Evolutionary conservation across 2,329 filamentous ascomycete genomes (phyloP).

Genomic region (Pseudocercospora musae): DNA sequence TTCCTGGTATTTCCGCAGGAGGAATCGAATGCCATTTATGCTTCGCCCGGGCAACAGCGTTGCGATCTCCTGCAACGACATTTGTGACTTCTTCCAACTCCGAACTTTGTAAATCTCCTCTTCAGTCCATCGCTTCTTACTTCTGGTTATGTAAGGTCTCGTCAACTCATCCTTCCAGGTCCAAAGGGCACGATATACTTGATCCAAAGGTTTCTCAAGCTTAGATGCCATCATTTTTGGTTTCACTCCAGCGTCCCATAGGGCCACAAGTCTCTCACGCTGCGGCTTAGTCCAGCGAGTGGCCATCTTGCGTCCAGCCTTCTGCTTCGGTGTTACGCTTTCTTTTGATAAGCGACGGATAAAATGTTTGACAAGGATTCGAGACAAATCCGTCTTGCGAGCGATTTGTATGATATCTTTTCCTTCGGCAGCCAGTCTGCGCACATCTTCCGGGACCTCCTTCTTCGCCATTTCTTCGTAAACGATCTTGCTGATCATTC

Average conservation of each 20-base stretch:
- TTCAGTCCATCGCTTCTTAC: neutral
- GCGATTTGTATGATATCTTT: neutral
- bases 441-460: neutral
- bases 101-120: neutral
- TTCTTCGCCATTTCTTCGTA: neutral
- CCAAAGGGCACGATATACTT: neutral
- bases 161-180: neutral
- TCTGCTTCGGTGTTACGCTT: neutral
- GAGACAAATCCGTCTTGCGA: neutral
- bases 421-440: neutral
- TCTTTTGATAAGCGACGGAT: neutral
- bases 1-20: neutral
- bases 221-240: neutral
- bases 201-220: neutral
- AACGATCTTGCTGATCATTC: neutral
- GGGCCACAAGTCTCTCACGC: neutral
- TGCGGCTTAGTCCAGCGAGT: neutral
- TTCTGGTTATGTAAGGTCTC: neutral
- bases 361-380: neutral
- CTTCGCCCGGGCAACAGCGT: neutral
- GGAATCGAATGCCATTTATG: neutral
- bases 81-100: neutral
- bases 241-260: neutral
- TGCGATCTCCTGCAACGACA: neutral
- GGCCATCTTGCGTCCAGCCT: neutral